A percentile compares a stretch with the other conserved stretches of the same genome.
Evolutionary conservation across 371 early-diverging fungal genomes (phyloP).

Genomic region (Mucor sp.): DNA sequence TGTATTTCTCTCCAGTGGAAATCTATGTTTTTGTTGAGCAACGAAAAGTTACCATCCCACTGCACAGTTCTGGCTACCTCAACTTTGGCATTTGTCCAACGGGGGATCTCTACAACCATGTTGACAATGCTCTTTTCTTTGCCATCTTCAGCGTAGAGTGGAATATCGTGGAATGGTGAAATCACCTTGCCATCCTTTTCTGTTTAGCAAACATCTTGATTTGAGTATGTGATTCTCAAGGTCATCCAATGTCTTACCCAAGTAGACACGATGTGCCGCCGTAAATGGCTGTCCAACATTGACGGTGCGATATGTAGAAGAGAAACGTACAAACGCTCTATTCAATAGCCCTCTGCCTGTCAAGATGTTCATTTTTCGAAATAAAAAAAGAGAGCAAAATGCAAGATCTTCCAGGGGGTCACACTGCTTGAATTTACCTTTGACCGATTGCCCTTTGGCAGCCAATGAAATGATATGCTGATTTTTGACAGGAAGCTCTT

Average conservation of each 20-base stretch:
- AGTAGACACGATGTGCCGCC: constrained; percentile 80
- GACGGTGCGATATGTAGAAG: constrained; percentile 64
- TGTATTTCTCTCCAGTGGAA: constrained; percentile 33
- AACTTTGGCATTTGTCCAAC: constrained; percentile 99
- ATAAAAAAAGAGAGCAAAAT: neutral
- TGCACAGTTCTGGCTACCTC: constrained; percentile 67
- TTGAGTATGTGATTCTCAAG: neutral
- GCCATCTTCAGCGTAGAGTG: constrained; percentile 77
- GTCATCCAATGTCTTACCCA: constrained; percentile 49
- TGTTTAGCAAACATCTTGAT: constrained; percentile 17
- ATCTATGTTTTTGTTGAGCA: neutral
- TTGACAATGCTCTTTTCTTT: constrained; percentile 83
- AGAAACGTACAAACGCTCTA: constrained; percentile 5
- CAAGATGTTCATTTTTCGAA: neutral
- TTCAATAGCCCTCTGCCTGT: neutral
- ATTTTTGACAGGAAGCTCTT: neutral
- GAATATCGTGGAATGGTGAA: constrained; percentile 99
- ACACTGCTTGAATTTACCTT: neutral
- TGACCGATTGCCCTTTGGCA: neutral
- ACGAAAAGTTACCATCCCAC: neutral
- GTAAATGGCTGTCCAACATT: constrained; percentile 78
- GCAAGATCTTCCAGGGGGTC: neutral
- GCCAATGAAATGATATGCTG: neutral
- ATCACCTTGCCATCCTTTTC: constrained; percentile 74
- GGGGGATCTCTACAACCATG: constrained; percentile 99